Base-by-base conservation (phyloP, 2,329 filamentous ascomycete genomes). In the Keithomyces neogunnii region DNA sequence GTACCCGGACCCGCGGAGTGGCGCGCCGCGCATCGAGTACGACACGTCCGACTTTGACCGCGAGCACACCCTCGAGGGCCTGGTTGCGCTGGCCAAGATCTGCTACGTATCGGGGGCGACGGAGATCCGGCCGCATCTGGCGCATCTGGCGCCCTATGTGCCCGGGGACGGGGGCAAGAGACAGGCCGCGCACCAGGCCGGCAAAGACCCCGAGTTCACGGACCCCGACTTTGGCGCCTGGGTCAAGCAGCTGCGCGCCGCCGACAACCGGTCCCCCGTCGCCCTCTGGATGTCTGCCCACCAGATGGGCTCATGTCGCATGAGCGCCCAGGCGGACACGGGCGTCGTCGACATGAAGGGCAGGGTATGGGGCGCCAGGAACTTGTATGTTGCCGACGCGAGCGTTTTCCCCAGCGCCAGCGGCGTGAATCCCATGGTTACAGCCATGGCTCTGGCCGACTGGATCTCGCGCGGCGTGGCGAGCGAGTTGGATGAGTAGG, bases 371-470 rank as follows among this genome's bases (percentile, higher is more conserved):
- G 85, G 79, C 1, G 75, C 73, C 0, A 69, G 82, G 59, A 78
- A 77, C 1, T 61, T 91, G 59, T 89, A 82, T 62, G 80, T 91
- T 19, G 81, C 83, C 8, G 88, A 92, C 65, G 81, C 85, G 44
- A 89, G 84, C 63, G 82, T 89, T 9, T 86, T 91, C 55, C 88
- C 86, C 1, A 85, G 79, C 51, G 86, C 86, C 9, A 88, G 82
- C 63, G 88, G 88, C 1, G 86, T 90, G 32, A 91, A 91, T 64
- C 88, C 88, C 10, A 91, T 92, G 88, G 73, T 90, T 43, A 89
- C 86, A 10, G 77, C 73, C 52, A 89, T 91, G 87, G 80, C 81
- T 1, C 77, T 87, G 59, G 74, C 81, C 47, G 81, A 87, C 61
- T 80, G 78, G 69, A 84, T 88, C 55, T 80, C 80, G 3, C 71